Base-by-base conservation (phyloP, 1,284 basidiomycete genomes). In the Tylopilus sp. region DNA sequence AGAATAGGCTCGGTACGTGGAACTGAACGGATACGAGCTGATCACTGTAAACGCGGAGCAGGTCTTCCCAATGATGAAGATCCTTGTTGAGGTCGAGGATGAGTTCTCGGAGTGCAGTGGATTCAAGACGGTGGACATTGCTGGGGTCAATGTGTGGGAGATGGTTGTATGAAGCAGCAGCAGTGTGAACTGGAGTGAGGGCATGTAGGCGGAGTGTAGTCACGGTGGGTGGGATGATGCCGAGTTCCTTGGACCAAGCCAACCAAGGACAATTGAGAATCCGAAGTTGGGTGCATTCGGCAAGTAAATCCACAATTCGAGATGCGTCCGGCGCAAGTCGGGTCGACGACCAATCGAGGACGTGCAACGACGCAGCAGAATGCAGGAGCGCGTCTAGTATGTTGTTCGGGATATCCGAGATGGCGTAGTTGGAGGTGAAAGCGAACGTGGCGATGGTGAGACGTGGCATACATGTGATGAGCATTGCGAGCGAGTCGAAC, bases 391-490 rank as follows among this genome's bases (percentile, higher is more conserved):
- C 63, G 8, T 52, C 16, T 1, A 65, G 10, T 26, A 66, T 13
- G 1, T 18, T 15, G 13, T 46, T 18, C 3, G 51, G 29, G 18
- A 59, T 26, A 8, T 26, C 15, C 3, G 30, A 21, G 5, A 8
- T 5, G 6, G 16, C 4, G 18, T 31, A 46, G 41, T 2, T 37
- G 18, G 41, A 19, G 7, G 37, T 38, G 12, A 52, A 18, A 29
- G 40, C 16, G 21, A 71, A 63, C 5, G 59, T 56, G 35, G 67
- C 46, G 39, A 71, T 59, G 23, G 46, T 51, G 6, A 72, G 61
- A 44, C 59, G 55, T 3, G 61, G 59, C 51, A 71, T 60, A 39
- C 40, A 54, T 25, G 37, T 21, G 39, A 70, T 51, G 37, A 70
- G 55, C 6, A 53, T 26, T 3, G 57, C 47, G 0, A 68, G 54